These are phyloP conservation scores for Iodosphaeria phyllophila DNA, from an alignment of 2,329 filamentous ascomycete genomes.

Conservation along the genomic window DNA sequence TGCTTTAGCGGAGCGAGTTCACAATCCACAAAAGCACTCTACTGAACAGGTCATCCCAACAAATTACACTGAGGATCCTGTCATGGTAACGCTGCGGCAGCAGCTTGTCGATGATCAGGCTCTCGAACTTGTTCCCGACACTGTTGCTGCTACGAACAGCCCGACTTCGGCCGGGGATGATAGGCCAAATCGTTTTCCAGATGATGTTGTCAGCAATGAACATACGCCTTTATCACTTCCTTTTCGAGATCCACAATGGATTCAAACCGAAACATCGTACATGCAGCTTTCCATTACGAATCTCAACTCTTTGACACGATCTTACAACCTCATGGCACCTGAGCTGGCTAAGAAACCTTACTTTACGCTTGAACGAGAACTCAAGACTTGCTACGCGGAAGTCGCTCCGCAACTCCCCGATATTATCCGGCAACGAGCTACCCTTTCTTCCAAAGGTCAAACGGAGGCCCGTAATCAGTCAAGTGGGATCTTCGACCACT, in stretches of 20 bases:
- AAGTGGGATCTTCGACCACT: slow-evolving; percentile 39
- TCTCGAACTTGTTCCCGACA: slow-evolving; percentile 1
- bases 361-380: slow-evolving; percentile 65
- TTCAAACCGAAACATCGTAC: slow-evolving; percentile 6
- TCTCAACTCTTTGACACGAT: slow-evolving; percentile 63
- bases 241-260: slow-evolving; percentile 44
- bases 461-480: slow-evolving; percentile 18
- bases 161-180: no score
- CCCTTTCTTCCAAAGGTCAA: slow-evolving; percentile 20
- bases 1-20: slow-evolving; percentile 51
- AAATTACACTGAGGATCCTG: slow-evolving; percentile 26
- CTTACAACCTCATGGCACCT: slow-evolving; percentile 91
- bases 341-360: slow-evolving; percentile 88
- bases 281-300: slow-evolving; percentile 47
- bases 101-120: slow-evolving; percentile 6
- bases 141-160: no score
- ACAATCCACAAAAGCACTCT: slow-evolving; percentile 36
- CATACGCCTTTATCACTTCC: slow-evolving; percentile 28
- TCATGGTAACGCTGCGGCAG: slow-evolving; percentile 26
- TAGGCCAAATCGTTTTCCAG: slow-evolving; percentile 1
- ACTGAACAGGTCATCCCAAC: slow-evolving; percentile 28
- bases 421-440: slow-evolving; percentile 53
- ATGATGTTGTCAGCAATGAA: neutral
- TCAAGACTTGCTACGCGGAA: slow-evolving; percentile 66
- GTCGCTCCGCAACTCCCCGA: slow-evolving; percentile 59